phyloP scores from a whole-genome alignment of 192 early-diverging fungal genomes.

The Entophlyctis helioformis region DNA sequence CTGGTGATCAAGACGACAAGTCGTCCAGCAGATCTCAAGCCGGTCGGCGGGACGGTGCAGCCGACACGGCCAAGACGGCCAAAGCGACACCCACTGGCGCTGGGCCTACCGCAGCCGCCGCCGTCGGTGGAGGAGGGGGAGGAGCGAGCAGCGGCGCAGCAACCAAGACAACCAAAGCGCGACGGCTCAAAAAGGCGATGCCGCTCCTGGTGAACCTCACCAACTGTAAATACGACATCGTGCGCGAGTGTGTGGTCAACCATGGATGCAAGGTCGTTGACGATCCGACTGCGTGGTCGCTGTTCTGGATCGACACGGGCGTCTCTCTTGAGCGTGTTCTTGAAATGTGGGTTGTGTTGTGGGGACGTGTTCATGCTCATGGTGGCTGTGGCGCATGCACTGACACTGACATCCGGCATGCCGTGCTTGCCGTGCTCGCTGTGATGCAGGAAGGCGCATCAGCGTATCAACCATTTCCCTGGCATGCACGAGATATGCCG shows the following conservation, averaged over 20 bases:
- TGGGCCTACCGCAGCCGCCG: neutral
- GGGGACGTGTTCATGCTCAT: too few relatives aligned
- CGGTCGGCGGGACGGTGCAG: too few relatives aligned
- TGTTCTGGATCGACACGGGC: conserved; percentile 48
- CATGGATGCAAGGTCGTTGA: conserved; percentile 25
- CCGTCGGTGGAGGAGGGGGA: neutral
- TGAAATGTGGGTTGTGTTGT: conserved; percentile 17
- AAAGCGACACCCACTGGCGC: neutral
- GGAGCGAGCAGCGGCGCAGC: neutral
- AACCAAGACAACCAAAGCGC: neutral
- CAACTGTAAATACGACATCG: conserved; percentile 43
- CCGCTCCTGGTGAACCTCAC: conserved; percentile 5
- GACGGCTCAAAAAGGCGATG: neutral
- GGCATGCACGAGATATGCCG: conserved; percentile 54
- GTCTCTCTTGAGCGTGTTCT: conserved; percentile 40
- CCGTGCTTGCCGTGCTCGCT: too few relatives aligned
- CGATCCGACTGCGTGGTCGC: conserved; percentile 22
- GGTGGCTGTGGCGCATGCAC: too few relatives aligned
- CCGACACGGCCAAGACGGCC: neutral
- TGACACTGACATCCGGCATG: neutral
- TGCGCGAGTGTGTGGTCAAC: conserved; percentile 15
- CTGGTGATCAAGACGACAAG: neutral
- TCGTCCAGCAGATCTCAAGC: neutral
- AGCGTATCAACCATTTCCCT: conserved; percentile 50
- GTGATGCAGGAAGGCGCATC: conserved; percentile 36